Evolutionary conservation across 1,284 basidiomycete genomes (phyloP).

Genomic region (Irpex sp.): DNA sequence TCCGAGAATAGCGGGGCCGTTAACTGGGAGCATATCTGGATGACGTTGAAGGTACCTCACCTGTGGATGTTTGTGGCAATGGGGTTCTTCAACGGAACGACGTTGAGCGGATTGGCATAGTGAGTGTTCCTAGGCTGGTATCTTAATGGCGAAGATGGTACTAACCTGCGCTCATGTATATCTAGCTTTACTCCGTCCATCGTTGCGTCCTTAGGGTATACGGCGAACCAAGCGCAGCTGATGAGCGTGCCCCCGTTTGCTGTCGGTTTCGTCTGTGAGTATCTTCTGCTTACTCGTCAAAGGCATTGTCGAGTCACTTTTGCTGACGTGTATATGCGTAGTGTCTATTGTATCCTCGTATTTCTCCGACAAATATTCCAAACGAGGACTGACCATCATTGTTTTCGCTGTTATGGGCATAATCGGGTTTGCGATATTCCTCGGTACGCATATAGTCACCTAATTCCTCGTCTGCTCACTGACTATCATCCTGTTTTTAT

Average conservation of each 20-base stretch:
- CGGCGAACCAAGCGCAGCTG: not conserved
- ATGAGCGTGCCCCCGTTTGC: not conserved
- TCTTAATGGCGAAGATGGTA: not conserved
- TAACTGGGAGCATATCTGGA: slow-evolving; percentile 20
- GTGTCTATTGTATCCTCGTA: not conserved
- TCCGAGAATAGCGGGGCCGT: not conserved
- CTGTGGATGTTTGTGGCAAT: slow-evolving; percentile 62
- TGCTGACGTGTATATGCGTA: slow-evolving; percentile 25
- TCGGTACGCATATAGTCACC: slow-evolving; percentile 52
- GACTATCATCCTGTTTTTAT: not conserved
- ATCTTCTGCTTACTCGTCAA: slow-evolving; percentile 29
- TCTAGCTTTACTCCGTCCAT: slow-evolving; percentile 43
- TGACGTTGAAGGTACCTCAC: slow-evolving; percentile 47
- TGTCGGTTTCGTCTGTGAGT: not conserved
- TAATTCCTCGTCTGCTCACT: too few species aligned
- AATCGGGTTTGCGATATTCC: slow-evolving; percentile 57
- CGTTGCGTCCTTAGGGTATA: not conserved
- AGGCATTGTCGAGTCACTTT: too few species aligned
- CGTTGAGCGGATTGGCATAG: slow-evolving; percentile 15
- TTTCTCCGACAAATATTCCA: not conserved
- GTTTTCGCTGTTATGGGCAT: slow-evolving; percentile 65
- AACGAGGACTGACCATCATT: slow-evolving; percentile 13
- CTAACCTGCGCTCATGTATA: slow-evolving; percentile 33
- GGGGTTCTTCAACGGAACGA: slow-evolving; percentile 39
- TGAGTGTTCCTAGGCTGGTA: slow-evolving; percentile 26